Conservation (phyloP, 441 rosid species). For the Eruca vesicaria region DNA sequence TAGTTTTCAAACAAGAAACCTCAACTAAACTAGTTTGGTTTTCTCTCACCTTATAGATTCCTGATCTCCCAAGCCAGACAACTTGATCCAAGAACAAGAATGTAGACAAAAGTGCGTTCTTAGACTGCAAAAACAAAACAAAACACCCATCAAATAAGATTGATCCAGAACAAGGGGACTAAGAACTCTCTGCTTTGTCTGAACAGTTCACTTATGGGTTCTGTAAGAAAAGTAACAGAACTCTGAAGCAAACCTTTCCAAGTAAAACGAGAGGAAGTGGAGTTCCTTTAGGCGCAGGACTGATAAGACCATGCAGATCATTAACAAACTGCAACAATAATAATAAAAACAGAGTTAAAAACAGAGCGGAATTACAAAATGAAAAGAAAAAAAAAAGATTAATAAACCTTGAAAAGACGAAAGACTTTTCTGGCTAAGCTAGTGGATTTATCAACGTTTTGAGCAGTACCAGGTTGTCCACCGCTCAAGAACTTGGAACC, state of each 20-base stretch:
- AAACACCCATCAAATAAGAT: neutral
- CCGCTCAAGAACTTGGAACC: conserved; percentile 84
- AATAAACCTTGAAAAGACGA: conserved; percentile 83
- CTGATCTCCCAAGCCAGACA: conserved; percentile 85
- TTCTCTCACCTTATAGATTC: conserved; percentile 71
- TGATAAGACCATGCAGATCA: conserved; percentile 80
- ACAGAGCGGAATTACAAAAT: conserved; percentile 9
- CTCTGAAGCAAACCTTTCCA: conserved; percentile 78
- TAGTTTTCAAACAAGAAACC: neutral
- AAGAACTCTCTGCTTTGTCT: too few relatives aligned
- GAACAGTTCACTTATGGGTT: neutral
- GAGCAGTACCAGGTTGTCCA: conserved; percentile 88
- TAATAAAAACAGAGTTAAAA: neutral
- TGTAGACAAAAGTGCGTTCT: conserved; percentile 76
- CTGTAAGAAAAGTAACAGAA: neutral
- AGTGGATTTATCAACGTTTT: conserved; percentile 86
- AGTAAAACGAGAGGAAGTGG: conserved; percentile 79
- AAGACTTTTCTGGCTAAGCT: conserved; percentile 93
- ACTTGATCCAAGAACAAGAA: conserved; percentile 93
- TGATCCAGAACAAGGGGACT: neutral
- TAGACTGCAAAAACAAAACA: conserved; percentile 61
- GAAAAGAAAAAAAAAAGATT: neutral
- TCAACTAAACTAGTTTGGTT: neutral
- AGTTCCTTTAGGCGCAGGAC: conserved; percentile 86
- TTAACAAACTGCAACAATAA: conserved; percentile 75